Base-by-base conservation (phyloP, 2,329 filamentous ascomycete genomes). In the Diaporthe velutina region DNA sequence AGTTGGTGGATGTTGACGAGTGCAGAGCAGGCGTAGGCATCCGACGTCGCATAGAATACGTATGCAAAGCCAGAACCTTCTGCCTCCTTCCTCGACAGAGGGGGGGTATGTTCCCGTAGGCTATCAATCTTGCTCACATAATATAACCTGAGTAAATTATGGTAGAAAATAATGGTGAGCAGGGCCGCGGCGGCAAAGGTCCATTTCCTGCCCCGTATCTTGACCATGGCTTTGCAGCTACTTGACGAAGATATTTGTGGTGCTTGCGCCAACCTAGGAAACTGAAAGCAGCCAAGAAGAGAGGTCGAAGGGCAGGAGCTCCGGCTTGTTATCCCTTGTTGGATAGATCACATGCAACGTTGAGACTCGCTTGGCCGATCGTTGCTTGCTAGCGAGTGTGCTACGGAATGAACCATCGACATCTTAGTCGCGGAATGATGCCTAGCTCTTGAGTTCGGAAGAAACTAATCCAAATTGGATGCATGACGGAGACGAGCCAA, bases 1-100 rank as follows among this genome's bases (percentile, higher is more conserved):
- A 72, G 25, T 30, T 61, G 45, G 33, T 64, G 45, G 5, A 72
- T 72, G 25, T 64, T 72, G 45, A 72, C 70, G 8, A 72, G 70
- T 10, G 70, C 50, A 10, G 70, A 64, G 25, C 70, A 72, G 48
- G 57, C 70, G 33, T 72, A 72, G 4, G 58, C 17, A 6, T 6
- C 22, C 8, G 57, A 60, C 4, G 70, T 72, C 12, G 57, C 70
- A 33, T 72, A 55, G 13, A 72, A 64, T 12, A 72, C 48, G 22
- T 64, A 55, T 13, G 57, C 45, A 22, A 72, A 72, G 5, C 57
- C 48, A 6, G 19, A 1, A 4, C 35, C 28, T 9, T 33, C 48
- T 35, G 33, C 33, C 19, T 25, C 33, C 19, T 19, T 25, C 10
- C 22, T 64, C 4, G 45, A 35, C 0, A 54, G 30, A 12, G 4